Base-by-base conservation (phyloP, 164 flowering plant genomes). In the Tetracentron sinense region DNA sequence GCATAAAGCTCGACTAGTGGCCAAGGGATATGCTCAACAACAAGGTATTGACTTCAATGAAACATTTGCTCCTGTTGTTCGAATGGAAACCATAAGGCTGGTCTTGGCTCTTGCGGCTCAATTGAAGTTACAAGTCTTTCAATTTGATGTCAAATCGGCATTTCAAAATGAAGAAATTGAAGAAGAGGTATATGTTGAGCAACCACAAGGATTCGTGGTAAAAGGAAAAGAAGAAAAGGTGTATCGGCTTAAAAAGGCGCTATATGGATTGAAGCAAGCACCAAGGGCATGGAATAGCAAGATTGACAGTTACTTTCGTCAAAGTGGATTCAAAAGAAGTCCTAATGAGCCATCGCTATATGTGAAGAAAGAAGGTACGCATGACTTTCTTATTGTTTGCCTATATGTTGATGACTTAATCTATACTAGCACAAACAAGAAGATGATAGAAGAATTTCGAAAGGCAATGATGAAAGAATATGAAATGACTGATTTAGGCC, bases 201-300 rank as follows among this genome's bases (percentile, higher is more conserved):
- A 49, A 50, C 55, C 42, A 11, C 30, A 25, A 31, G 50, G 49
- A 0, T 58, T 47, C 22, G 10, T 48, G n/a, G 0, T 21, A 25
- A 60, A 67, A 53, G 46, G 54, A 53, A 42, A 53, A 6, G 54
- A 60, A 52, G 26, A 46, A 2, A 67, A 60, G 53, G 47, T 53
- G 1, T 60, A 67, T 27, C 16, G 6, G 15, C 69, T 50, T 7
- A 26, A n/a, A 20, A 66, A 58, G n/a, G 63, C 48, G 3, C 6
- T 51, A 6, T 67, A 61, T 27, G 60, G 50, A 2, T 14, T 60
- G 4, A 61, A 60, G n/a, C 47, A 67, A 42, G 53, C 62, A 23
- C 62, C 57, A 1, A 12, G 56, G 19, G 62, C 56, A 2, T 69
- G 62, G 62, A 68, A 62, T 7, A 68, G 10, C 23, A 68, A 55